These are phyloP conservation scores for Phytophthora hybrid DNA, from an alignment of 352 stramenopile species.

Conservation along the genomic window DNA sequence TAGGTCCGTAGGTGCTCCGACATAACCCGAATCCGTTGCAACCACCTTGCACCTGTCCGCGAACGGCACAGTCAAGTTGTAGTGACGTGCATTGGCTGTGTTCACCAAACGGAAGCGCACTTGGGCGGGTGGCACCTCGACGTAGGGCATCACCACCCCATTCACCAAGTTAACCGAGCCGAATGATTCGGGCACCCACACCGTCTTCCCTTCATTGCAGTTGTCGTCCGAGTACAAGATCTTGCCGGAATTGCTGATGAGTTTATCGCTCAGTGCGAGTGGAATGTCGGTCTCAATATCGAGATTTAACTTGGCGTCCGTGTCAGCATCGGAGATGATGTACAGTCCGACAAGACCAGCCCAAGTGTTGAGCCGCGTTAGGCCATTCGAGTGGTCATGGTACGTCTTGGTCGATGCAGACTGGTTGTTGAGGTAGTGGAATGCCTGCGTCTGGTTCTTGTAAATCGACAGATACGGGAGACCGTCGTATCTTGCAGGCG, in stretches of 20 bases:
- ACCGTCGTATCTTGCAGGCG: conserved; percentile 56
- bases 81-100: conserved; percentile 74
- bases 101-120: conserved; percentile 76
- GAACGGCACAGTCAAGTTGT: conserved; percentile 83
- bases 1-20: conserved; percentile 57
- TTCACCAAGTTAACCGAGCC: conserved; percentile 66
- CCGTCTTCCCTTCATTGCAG: conserved; percentile 42
- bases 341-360: conserved; percentile 60
- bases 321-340: conserved; percentile 54
- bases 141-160: conserved; percentile 65
- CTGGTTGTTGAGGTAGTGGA: conserved; percentile 69
- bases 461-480: conserved; percentile 61
- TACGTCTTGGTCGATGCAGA: conserved; percentile 66
- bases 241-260: conserved; percentile 53
- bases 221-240: conserved; percentile 66
- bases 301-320: conserved; percentile 54
- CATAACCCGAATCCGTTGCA: conserved; percentile 70
- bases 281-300: conserved; percentile 65
- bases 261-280: conserved; percentile 47
- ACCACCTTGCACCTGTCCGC: conserved; percentile 67
- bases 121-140: conserved; percentile 70
- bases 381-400: conserved; percentile 64
- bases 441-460: conserved; percentile 57
- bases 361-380: conserved; percentile 70
- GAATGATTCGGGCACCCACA: conserved; percentile 66